These are phyloP conservation scores for Hymenochaete sp. DNA, from an alignment of 1,284 basidiomycete species.

Conservation along the genomic window DNA sequence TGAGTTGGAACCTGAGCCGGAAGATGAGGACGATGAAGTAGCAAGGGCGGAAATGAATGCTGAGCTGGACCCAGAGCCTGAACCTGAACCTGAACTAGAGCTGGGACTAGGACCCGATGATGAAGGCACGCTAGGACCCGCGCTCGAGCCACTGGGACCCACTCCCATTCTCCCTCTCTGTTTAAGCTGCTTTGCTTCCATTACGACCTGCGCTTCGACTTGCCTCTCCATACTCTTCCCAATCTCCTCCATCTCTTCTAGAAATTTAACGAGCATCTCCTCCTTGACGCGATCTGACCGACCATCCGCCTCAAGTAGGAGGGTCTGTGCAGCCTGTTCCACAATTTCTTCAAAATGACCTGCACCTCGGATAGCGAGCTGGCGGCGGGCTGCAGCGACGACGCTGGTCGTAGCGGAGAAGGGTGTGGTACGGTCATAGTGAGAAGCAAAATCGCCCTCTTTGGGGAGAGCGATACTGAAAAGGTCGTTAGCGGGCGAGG, in stretches of 20 bases:
- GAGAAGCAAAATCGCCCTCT: background rate
- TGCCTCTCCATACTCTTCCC: constrained; percentile 13
- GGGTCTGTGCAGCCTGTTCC: constrained; percentile 4
- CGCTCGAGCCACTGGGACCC: constrained; percentile 3
- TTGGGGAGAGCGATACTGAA: constrained; percentile 13
- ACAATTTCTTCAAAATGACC: constrained; percentile 13
- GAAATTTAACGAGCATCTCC: constrained; percentile 9
- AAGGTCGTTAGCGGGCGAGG: constrained; percentile 16
- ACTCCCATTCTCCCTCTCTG: constrained; percentile 7
- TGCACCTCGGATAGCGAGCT: constrained; percentile 11
- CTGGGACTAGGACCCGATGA: background rate
- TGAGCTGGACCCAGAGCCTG: background rate
- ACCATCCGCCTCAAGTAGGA: constrained; percentile 1
- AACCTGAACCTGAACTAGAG: background rate
- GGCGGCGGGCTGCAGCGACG: background rate
- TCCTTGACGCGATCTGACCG: constrained; percentile 2
- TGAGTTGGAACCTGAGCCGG: background rate
- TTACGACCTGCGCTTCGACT: constrained; percentile 8
- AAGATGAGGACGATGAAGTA: constrained; percentile 1
- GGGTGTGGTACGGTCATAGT: background rate
- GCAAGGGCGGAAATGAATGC: background rate
- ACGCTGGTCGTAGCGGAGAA: background rate
- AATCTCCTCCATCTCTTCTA: constrained; percentile 11
- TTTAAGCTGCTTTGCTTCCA: constrained; percentile 6
- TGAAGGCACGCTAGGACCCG: background rate